These are phyloP conservation scores for Alternaria infectoria DNA, from an alignment of 2,329 filamentous ascomycete species.

Conservation along the genomic window DNA sequence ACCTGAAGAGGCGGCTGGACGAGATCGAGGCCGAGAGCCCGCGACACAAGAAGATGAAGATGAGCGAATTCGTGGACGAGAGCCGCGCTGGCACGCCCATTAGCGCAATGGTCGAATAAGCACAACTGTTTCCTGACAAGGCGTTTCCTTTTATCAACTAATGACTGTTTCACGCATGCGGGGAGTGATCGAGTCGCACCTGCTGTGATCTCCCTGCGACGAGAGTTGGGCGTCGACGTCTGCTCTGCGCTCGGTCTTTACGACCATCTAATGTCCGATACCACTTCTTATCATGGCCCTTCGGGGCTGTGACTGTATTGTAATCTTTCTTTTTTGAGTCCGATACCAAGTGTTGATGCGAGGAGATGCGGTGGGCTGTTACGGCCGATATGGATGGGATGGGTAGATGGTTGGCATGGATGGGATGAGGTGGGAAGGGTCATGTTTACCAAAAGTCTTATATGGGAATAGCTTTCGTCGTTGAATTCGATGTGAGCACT, in stretches of 20 bases:
- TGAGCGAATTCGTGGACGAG: constrained; percentile 62
- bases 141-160: constrained; percentile 15
- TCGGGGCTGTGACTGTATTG: constrained; percentile 28
- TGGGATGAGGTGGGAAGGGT: constrained; percentile 2
- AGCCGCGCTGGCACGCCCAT: constrained; percentile 46
- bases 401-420: not conserved
- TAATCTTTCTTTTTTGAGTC: constrained; percentile 30
- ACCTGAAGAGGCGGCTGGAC: constrained; percentile 80
- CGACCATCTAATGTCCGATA: constrained; percentile 47
- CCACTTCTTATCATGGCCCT: constrained; percentile 19
- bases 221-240: constrained; percentile 32
- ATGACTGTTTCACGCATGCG: constrained; percentile 17
- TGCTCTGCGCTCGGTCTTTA: constrained; percentile 30
- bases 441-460: constrained; percentile 23
- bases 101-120: constrained; percentile 37
- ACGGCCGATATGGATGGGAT: constrained; percentile 1
- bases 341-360: constrained; percentile 30
- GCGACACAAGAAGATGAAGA: constrained; percentile 62
- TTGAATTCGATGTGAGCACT: constrained; percentile 10
- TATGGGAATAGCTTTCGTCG: not conserved
- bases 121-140: constrained; percentile 1
- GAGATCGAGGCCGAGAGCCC: constrained; percentile 61
- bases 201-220: constrained; percentile 2
- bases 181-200: constrained; percentile 9
- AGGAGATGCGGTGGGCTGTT: constrained; percentile 1